A percentile compares a stretch with the other conserved stretches of the same genome.
Conservation (phyloP, 1,284 basidiomycete species). For the Cryptococcus floricola region DNA sequence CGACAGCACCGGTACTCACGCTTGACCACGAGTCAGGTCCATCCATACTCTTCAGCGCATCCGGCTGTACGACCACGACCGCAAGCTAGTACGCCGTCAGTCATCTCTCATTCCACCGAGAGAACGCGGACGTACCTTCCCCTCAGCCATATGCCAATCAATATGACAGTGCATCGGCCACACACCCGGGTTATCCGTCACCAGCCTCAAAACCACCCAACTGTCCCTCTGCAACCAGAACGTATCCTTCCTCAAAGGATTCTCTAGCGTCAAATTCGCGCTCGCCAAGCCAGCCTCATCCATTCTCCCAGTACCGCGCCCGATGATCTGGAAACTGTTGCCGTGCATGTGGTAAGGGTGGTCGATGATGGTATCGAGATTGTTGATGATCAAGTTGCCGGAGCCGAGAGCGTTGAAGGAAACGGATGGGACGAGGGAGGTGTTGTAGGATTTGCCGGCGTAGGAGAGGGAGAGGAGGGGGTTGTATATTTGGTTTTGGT, state of each 20-base stretch:
- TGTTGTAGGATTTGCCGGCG: conserved; percentile 18
- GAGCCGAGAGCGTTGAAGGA: conserved; percentile 21
- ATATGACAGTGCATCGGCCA: conserved; percentile 28
- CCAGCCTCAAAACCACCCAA: conserved; percentile 22
- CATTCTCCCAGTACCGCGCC: conserved; percentile 31
- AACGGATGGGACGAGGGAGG: conserved; percentile 17
- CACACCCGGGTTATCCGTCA: conserved; percentile 20
- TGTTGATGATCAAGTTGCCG: conserved; percentile 40
- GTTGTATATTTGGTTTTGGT: conserved; percentile 29
- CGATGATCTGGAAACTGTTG: conserved; percentile 30
- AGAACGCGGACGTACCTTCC: conserved; percentile 3
- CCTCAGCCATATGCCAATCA: conserved; percentile 16
- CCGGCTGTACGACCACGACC: conserved; percentile 15
- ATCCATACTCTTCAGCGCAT: conserved; percentile 2
- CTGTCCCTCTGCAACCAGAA: conserved; percentile 25
- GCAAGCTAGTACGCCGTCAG: background rate
- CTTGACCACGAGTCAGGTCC: too few relatives aligned
- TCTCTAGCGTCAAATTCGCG: conserved; percentile 9
- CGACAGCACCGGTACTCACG: too few relatives aligned
- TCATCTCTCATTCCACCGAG: background rate
- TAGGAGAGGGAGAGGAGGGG: conserved; percentile 24
- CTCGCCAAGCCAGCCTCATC: conserved; percentile 9
- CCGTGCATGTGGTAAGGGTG: conserved; percentile 44
- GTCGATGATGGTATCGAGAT: conserved; percentile 27
- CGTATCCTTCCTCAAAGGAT: conserved; percentile 45